These are phyloP conservation scores for Ormosia semicastrata DNA, from an alignment of 306 rosid genomes.

Conservation along the genomic window DNA sequence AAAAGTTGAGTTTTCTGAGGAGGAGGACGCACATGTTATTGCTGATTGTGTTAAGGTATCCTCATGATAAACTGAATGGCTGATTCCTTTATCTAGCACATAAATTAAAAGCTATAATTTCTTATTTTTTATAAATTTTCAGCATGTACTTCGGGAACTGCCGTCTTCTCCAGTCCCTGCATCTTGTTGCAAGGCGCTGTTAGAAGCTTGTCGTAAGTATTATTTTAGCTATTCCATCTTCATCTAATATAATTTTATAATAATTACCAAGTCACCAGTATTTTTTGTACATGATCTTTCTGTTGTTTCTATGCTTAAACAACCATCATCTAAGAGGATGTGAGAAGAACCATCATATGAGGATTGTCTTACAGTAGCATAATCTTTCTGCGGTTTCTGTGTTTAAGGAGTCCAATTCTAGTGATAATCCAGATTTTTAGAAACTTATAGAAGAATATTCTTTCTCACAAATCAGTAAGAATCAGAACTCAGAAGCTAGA, in stretches of 20 bases:
- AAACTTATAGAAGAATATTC: neutral
- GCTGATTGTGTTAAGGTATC: conserved; percentile 93
- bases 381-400: neutral
- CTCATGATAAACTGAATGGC: conserved; percentile 7
- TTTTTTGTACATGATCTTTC: conserved; percentile 1
- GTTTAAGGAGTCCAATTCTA: neutral
- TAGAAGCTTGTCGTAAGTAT: conserved; percentile 87
- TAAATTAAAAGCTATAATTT: neutral
- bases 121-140: conserved; percentile 30
- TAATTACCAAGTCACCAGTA: neutral
- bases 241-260: neutral
- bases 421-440: neutral
- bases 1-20: conserved; percentile 74
- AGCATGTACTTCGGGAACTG: conserved; percentile 90
- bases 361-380: neutral
- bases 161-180: conserved; percentile 99
- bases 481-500: neutral
- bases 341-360: neutral
- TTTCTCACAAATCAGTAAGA: neutral
- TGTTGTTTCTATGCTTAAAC: neutral
- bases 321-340: neutral
- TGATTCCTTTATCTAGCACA: conserved; percentile 16
- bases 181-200: conserved; percentile 94
- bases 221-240: conserved; percentile 17
- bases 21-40: conserved; percentile 88